Percentiles rank a stretch among this genome's conserved stretches.
These are phyloP conservation scores for Pulchroboletus neoregius DNA, from an alignment of 1,284 basidiomycete genomes.

Conservation along the genomic window DNA sequence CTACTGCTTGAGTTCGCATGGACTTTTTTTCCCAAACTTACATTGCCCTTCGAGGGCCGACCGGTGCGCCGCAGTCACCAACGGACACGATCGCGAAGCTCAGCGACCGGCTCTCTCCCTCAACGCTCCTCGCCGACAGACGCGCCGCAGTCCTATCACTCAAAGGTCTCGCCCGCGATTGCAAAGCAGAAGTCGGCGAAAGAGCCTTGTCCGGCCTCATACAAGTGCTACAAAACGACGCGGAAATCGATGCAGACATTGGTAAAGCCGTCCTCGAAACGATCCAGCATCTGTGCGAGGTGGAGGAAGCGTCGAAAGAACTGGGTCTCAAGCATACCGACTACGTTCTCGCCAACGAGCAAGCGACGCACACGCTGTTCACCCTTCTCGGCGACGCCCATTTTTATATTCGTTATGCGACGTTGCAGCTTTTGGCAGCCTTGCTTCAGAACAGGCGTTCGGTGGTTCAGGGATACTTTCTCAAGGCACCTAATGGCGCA, in stretches of 20 bases:
- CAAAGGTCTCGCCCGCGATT: slow-evolving; percentile 89
- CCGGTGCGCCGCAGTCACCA: slow-evolving; percentile 76
- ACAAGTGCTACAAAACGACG: slow-evolving; percentile 80
- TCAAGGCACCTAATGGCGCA: slow-evolving; percentile 77
- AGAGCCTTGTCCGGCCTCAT: slow-evolving; percentile 74
- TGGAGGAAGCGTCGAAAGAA: slow-evolving; percentile 54
- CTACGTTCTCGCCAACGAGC: slow-evolving; percentile 63
- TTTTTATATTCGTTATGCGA: slow-evolving; percentile 87
- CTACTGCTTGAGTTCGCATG: slow-evolving; percentile 34
- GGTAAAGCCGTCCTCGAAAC: slow-evolving; percentile 90
- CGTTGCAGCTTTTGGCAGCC: slow-evolving; percentile 80
- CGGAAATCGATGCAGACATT: slow-evolving; percentile 84
- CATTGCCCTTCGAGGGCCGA: slow-evolving; percentile 73
- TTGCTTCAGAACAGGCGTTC: slow-evolving; percentile 79
- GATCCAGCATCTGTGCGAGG: slow-evolving; percentile 72
- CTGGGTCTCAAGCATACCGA: slow-evolving; percentile 74
- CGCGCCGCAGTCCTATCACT: slow-evolving; percentile 88
- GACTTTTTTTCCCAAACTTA: slow-evolving; percentile 80
- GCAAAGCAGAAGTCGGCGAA: slow-evolving; percentile 82
- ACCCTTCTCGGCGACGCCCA: slow-evolving; percentile 67
- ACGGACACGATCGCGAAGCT: slow-evolving; percentile 83
- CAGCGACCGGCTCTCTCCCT: slow-evolving; percentile 83
- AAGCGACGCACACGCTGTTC: slow-evolving; percentile 75
- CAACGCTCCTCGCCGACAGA: slow-evolving; percentile 83
- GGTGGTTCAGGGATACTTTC: slow-evolving; percentile 83